Evolutionary conservation across 2,329 filamentous ascomycete genomes (phyloP).

Genomic region (Diaporthe velutina): DNA sequence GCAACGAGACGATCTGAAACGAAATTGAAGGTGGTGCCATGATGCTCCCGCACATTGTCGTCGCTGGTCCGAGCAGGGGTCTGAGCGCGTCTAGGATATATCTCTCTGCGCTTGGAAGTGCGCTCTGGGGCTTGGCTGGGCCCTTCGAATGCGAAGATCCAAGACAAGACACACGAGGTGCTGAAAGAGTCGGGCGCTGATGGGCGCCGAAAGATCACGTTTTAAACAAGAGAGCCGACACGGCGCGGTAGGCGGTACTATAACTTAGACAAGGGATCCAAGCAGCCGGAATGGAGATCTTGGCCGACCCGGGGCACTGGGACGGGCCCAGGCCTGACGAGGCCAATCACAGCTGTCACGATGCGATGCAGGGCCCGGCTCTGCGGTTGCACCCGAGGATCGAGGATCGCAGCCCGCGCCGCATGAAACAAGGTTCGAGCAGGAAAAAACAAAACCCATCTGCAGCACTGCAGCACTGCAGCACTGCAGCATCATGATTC

Average conservation of each 20-base stretch:
- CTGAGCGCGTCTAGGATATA: conserved; percentile 4
- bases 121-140: not conserved
- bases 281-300: not conserved
- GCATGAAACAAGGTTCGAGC: conserved; percentile 26
- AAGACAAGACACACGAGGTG: not conserved
- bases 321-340: conserved; percentile 12
- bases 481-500: conserved; percentile 13
- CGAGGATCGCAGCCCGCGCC: conserved; percentile 28
- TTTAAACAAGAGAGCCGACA: not conserved
- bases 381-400: conserved; percentile 29
- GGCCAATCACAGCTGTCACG: conserved; percentile 19
- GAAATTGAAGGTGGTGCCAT: not conserved
- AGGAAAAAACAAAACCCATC: conserved; percentile 3
- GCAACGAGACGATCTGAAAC: not conserved
- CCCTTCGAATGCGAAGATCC: not conserved
- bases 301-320: conserved; percentile 27
- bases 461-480: not conserved
- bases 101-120: not conserved
- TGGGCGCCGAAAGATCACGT: not conserved
- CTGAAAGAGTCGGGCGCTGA: conserved; percentile 6
- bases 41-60: not conserved
- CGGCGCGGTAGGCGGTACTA: not conserved
- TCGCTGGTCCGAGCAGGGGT: not conserved
- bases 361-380: conserved; percentile 23
- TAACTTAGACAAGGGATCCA: conserved; percentile 20